These are phyloP conservation scores for Marasmius oreades DNA, from an alignment of 1,284 basidiomycete species.

Conservation along the genomic window DNA sequence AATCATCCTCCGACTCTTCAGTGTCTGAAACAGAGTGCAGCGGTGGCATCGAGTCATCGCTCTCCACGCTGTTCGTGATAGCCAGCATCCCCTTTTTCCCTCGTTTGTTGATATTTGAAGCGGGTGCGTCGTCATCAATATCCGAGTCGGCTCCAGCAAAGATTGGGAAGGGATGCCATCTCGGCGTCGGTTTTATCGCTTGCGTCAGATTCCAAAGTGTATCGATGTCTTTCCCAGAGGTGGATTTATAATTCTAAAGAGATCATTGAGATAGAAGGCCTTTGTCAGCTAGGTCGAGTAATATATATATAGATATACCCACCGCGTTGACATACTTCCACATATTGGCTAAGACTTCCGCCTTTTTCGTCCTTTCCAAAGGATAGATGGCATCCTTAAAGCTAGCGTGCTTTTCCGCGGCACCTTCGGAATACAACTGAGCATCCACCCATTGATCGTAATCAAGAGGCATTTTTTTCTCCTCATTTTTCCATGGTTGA, in stretches of 20 bases:
- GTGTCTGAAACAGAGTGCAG: slow-evolving; percentile 25
- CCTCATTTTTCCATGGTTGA: slow-evolving; percentile 42
- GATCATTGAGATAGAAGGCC: slow-evolving; percentile 4
- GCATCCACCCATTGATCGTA: slow-evolving; percentile 66
- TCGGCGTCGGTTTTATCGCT: slow-evolving; percentile 47
- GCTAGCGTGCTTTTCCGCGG: slow-evolving; percentile 43
- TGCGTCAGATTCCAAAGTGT: slow-evolving; percentile 61
- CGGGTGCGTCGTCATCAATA: slow-evolving; percentile 30
- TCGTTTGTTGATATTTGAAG: slow-evolving; percentile 27
- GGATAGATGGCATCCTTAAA: slow-evolving; percentile 60
- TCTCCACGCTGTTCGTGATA: slow-evolving; percentile 39
- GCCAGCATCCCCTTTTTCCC: slow-evolving; percentile 43
- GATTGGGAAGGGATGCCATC: slow-evolving; percentile 52
- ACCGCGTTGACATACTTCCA: slow-evolving; percentile 65
- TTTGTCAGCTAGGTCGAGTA: not conserved
- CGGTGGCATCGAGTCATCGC: slow-evolving; percentile 25
- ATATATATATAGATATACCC: slow-evolving; percentile 19
- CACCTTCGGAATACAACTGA: slow-evolving; percentile 54
- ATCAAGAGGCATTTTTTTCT: slow-evolving; percentile 49
- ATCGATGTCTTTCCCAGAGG: slow-evolving; percentile 52
- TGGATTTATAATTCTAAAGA: slow-evolving; percentile 55
- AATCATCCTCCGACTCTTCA: slow-evolving; percentile 32
- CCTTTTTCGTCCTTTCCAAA: slow-evolving; percentile 49
- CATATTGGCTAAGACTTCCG: slow-evolving; percentile 49
- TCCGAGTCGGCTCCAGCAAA: slow-evolving; percentile 21